Evolutionary conservation across 2,329 filamentous ascomycete genomes (phyloP).

Genomic region (Ophiostoma novo-ulmi): DNA sequence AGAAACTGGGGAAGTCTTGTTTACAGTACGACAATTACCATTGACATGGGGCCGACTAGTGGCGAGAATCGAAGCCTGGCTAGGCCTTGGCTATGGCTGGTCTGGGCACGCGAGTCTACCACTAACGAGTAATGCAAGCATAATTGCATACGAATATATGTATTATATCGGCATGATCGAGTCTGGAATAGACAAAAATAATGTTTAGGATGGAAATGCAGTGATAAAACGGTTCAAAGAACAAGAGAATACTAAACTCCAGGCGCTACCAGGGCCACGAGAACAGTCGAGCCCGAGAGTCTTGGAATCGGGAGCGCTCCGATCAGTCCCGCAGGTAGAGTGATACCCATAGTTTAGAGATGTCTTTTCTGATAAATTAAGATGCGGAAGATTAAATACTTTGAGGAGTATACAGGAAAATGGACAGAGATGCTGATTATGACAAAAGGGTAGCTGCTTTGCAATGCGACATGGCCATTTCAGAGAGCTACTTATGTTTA

Average conservation of each 20-base stretch:
- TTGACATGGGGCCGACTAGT: background rate
- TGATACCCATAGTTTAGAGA: background rate
- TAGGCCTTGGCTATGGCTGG: slow-evolving; percentile 9
- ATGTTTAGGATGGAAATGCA: too few species aligned
- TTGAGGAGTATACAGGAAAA: background rate
- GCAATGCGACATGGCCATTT: background rate
- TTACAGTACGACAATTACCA: background rate
- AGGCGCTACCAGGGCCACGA: slow-evolving; percentile 5
- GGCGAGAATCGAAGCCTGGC: slow-evolving; percentile 9
- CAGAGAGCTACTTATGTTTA: background rate
- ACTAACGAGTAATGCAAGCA: slow-evolving; percentile 3
- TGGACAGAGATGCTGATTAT: background rate
- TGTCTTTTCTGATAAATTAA: too few species aligned
- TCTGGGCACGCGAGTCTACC: slow-evolving; percentile 3
- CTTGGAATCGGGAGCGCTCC: slow-evolving; percentile 15
- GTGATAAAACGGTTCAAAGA: background rate
- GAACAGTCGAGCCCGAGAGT: slow-evolving; percentile 8
- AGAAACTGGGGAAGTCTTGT: slow-evolving; percentile 8
- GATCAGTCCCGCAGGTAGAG: slow-evolving; percentile 11
- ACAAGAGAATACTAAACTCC: background rate
- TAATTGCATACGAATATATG: background rate
- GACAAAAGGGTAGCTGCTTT: background rate
- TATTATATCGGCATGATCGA: background rate
- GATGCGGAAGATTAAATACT: background rate
- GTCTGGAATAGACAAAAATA: background rate